These are phyloP conservation scores for Tuber microsphaerosporum DNA, from an alignment of 495 filamentous ascomycete species.

Conservation along the genomic window DNA sequence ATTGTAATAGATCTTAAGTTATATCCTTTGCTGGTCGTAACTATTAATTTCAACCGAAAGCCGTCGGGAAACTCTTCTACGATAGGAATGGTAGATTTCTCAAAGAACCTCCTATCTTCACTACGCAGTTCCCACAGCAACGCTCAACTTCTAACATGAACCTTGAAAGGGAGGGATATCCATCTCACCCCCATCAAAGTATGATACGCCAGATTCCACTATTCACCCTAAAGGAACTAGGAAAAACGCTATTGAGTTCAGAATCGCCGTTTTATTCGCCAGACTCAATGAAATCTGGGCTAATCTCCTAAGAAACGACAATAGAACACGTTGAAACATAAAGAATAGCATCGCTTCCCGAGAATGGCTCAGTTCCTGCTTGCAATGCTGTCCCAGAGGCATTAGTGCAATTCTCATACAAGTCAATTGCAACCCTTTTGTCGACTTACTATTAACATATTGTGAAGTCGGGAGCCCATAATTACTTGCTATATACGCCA, in stretches of 20 bases:
- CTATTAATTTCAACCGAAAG: no score
- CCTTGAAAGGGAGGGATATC: neutral
- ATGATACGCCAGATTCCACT: neutral
- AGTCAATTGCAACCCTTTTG: neutral
- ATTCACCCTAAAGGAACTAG: neutral
- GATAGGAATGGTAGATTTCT: no score
- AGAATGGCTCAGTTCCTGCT: constrained; percentile 55
- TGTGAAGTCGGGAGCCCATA: constrained; percentile 49
- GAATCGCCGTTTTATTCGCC: neutral
- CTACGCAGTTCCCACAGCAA: no score
- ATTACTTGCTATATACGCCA: constrained; percentile 51
- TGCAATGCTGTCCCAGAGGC: constrained; percentile 40
- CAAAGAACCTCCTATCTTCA: no score
- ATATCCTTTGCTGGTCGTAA: no score
- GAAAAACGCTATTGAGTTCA: neutral
- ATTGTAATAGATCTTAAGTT: no score
- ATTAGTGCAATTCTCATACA: neutral
- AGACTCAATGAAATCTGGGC: neutral
- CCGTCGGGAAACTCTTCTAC: no score
- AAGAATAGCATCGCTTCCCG: constrained; percentile 44
- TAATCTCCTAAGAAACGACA: constrained; percentile 42
- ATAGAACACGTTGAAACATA: constrained; percentile 45
- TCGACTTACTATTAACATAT: constrained; percentile 47
- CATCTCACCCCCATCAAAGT: neutral
- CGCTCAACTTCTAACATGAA: neutral